A percentile compares a stretch with the other conserved stretches of the same genome.
phyloP scores from a whole-genome alignment of 164 flowering plant genomes.

The Chloranthus sessilifolius region DNA sequence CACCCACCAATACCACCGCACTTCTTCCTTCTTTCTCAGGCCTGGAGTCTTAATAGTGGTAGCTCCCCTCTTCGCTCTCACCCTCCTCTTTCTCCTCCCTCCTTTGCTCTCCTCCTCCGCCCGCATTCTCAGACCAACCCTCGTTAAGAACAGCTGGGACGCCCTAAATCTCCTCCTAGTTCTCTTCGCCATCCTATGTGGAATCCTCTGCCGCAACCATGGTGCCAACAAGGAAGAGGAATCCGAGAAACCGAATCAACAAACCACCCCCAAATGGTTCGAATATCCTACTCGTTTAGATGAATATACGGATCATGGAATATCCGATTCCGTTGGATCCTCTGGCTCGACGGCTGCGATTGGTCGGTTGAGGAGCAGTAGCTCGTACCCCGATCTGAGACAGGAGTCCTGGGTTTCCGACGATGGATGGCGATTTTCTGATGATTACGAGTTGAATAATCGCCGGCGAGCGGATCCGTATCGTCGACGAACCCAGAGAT shows the following conservation, averaged over 20 bases:
- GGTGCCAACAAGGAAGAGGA: slow-evolving; percentile 25
- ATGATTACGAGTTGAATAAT: slow-evolving; percentile 51
- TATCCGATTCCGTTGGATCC: neutral
- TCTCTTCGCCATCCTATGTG: slow-evolving; percentile 70
- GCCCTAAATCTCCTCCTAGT: slow-evolving; percentile 57
- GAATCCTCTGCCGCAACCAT: slow-evolving; percentile 39
- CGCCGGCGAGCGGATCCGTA: slow-evolving; percentile 14
- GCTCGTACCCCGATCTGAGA: slow-evolving; percentile 74
- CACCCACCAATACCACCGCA: too few relatives aligned
- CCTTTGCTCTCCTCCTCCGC: slow-evolving; percentile 34
- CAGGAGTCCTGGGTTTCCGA: slow-evolving; percentile 34
- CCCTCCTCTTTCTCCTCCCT: slow-evolving; percentile 40
- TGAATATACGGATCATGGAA: slow-evolving; percentile 10
- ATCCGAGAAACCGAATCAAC: neutral
- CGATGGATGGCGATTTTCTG: slow-evolving; percentile 40
- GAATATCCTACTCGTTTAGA: slow-evolving; percentile 13
- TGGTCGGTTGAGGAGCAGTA: slow-evolving; percentile 46
- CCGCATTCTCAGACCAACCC: slow-evolving; percentile 31
- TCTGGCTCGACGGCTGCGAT: too few relatives aligned
- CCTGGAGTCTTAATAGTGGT: too few relatives aligned
- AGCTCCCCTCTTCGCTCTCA: slow-evolving; percentile 25
- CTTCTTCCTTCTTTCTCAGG: too few relatives aligned
- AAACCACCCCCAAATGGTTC: slow-evolving; percentile 28
- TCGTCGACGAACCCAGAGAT: slow-evolving; percentile 9
- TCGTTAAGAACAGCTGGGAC: slow-evolving; percentile 64